Evolutionary conservation across 768 basidiomycete genomes (phyloP), one percentile per base, ranked within the genome.

Genomic region (Hydnum rufescens): DNA sequence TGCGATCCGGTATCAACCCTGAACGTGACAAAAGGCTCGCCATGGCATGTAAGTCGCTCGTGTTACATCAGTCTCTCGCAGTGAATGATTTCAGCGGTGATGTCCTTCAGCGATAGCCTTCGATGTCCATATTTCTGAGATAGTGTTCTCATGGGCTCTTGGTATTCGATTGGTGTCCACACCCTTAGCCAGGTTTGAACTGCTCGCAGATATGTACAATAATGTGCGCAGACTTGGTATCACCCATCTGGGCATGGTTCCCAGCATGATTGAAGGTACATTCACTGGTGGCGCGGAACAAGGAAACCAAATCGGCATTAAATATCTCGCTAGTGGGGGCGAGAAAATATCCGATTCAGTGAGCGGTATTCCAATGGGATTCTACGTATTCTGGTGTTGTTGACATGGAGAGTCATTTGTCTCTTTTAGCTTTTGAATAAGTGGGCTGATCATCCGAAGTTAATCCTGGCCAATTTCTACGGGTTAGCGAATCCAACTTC

Each of bases 341-440:
- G 73, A 74, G 60, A 74, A 74, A 60, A 72, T 74, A 59, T 71
- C 67, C 47, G 71, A 74, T 57, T 63, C 69, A 19, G 72, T 73
- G 52, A 54, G 68, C 60, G 28, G 32, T 13, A 39, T 13, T 39
- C n/a, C n/a, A n/a, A n/a, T n/a, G 22, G 13, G 36, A 22, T 39
- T 13, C 36, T 22, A 39, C 22, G 36, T 13, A 39, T 39, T 39
- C 13, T 39, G 22, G 13, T 39, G 36, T 22, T 39, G 36, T 13
- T 39, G 36, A 22, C 36, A 39, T 13, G 22, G 36, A 13, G 36
- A 22, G 36, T 22, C n/a, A n/a, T n/a, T 19, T 32, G n/a, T 3
- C n/a, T 19, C 30, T 25, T 5, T 5, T 51, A 67, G 65, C 63
- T 66, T 32, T 60, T 74, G 26, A 69, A 73, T 51, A 71, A 68